These are phyloP conservation scores for Calonectria pseudoturangicola DNA, from an alignment of 2,329 filamentous ascomycete genomes.

Conservation along the genomic window DNA sequence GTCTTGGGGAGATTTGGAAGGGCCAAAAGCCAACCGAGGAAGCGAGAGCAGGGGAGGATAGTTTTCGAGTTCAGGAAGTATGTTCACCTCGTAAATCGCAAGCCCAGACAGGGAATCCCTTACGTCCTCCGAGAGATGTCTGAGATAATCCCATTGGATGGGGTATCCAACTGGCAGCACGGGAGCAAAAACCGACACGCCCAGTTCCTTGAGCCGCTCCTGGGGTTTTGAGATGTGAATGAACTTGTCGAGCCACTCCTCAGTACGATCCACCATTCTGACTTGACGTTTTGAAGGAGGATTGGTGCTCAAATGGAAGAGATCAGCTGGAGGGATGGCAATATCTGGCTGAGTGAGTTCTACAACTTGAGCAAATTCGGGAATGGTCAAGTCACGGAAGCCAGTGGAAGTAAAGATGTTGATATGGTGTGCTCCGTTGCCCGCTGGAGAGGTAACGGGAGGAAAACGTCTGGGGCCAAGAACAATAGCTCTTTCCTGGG, in stretches of 20 bases:
- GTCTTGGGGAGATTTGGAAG: conserved; percentile 82
- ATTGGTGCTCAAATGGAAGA: conserved; percentile 67
- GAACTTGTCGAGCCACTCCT: conserved; percentile 85
- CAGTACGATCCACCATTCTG: conserved; percentile 91
- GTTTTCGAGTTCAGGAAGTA: conserved; percentile 79
- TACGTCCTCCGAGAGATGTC: conserved; percentile 80
- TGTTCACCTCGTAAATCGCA: conserved; percentile 84
- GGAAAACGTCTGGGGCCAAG: conserved; percentile 87
- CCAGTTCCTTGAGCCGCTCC: conserved; percentile 53
- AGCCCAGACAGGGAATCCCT: conserved; percentile 77
- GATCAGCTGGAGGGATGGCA: conserved; percentile 85
- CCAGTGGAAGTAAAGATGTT: conserved; percentile 91
- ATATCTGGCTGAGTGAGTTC: conserved; percentile 85
- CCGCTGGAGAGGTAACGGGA: conserved; percentile 81
- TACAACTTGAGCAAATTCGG: conserved; percentile 81
- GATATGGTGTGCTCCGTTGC: conserved; percentile 82
- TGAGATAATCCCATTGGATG: conserved; percentile 87
- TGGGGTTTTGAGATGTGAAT: conserved; percentile 63
- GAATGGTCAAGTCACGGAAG: conserved; percentile 81
- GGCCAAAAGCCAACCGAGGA: conserved; percentile 84
- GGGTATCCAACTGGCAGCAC: conserved; percentile 85
- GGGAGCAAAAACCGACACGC: conserved; percentile 74
- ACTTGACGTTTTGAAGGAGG: conserved; percentile 83
- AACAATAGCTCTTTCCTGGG: conserved; percentile 79
- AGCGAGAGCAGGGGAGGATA: conserved; percentile 74